phyloP scores from a whole-genome alignment of 129 eudicot species.

The Pseudognaphalium luteoalbum region DNA sequence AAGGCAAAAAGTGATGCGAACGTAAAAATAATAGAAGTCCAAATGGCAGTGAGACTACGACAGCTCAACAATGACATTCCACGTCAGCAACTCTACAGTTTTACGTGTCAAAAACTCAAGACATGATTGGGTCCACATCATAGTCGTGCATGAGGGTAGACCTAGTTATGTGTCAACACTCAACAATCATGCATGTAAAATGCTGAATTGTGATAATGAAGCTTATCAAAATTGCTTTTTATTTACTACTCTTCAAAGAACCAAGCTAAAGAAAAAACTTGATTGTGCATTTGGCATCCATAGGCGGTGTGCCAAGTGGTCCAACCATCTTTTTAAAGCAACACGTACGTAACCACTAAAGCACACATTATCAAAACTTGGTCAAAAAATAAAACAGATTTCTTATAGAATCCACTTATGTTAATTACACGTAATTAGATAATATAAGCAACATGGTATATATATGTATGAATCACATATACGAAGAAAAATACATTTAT shows the following conservation, averaged over 20 bases:
- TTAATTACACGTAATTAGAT: too few species aligned
- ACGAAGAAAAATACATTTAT: too few species aligned
- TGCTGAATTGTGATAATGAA: slow-evolving; percentile 4
- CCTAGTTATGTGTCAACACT: slow-evolving; percentile 13
- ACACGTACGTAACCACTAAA: not conserved
- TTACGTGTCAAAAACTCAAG: slow-evolving; percentile 16
- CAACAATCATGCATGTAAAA: slow-evolving; percentile 31
- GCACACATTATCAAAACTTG: slow-evolving; percentile 5
- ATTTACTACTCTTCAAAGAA: not conserved
- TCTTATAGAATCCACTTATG: not conserved
- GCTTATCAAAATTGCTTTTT: slow-evolving; percentile 14
- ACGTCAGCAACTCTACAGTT: slow-evolving; percentile 23
- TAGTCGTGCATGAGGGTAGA: slow-evolving; percentile 9
- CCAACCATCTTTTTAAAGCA: not conserved
- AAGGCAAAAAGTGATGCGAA: not conserved
- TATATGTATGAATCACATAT: not conserved
- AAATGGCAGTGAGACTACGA: slow-evolving; percentile 20
- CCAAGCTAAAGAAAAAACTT: not conserved
- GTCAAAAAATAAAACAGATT: not conserved
- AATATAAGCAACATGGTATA: not conserved
- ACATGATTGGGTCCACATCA: slow-evolving; percentile 30
- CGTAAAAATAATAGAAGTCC: slow-evolving; percentile 10
- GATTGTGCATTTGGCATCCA: slow-evolving; percentile 24
- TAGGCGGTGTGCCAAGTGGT: slow-evolving; percentile 13
- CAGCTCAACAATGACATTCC: slow-evolving; percentile 25